Conservation (phyloP, 1,284 basidiomycete species). For the Kalmanozyma brasiliensis region DNA sequence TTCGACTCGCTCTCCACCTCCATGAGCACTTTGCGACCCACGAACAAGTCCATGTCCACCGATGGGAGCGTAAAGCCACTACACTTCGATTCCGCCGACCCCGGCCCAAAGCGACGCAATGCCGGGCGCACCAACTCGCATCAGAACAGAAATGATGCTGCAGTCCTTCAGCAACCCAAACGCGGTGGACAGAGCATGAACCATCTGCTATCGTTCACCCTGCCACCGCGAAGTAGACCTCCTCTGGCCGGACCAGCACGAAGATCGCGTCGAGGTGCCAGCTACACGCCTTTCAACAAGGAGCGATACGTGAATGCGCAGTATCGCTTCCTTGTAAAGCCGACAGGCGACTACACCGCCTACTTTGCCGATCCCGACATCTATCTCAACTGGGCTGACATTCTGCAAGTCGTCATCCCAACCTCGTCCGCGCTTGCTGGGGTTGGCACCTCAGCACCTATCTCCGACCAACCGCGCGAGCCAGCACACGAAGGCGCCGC, state of each 20-base stretch:
- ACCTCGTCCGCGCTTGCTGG: conserved; percentile 71
- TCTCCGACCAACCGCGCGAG: conserved; percentile 39
- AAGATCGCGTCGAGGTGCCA: conserved; percentile 44
- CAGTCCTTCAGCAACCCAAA: conserved; percentile 31
- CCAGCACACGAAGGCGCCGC: conserved; percentile 75
- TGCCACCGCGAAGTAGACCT: conserved; percentile 61
- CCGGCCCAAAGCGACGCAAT: conserved; percentile 23
- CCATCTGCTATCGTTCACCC: conserved; percentile 64
- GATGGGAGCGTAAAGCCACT: conserved; percentile 27
- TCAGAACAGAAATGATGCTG: conserved; percentile 20
- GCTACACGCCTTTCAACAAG: conserved; percentile 61
- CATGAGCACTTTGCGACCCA: conserved; percentile 51
- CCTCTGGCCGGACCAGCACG: conserved; percentile 51
- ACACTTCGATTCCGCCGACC: conserved; percentile 20
- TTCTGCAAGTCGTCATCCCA: conserved; percentile 92
- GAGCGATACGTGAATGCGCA: conserved; percentile 67
- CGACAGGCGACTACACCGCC: conserved; percentile 64
- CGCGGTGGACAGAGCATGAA: conserved; percentile 62
- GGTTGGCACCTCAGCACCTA: conserved; percentile 38
- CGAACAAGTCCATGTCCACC: conserved; percentile 41
- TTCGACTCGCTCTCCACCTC: conserved; percentile 1
- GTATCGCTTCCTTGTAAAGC: conserved; percentile 66
- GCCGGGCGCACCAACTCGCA: conserved; percentile 30
- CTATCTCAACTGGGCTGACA: conserved; percentile 74
- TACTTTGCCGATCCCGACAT: conserved; percentile 65